phyloP scores from a whole-genome alignment of 2,329 filamentous ascomycete genomes.

The Cladosporium oxysporum region DNA sequence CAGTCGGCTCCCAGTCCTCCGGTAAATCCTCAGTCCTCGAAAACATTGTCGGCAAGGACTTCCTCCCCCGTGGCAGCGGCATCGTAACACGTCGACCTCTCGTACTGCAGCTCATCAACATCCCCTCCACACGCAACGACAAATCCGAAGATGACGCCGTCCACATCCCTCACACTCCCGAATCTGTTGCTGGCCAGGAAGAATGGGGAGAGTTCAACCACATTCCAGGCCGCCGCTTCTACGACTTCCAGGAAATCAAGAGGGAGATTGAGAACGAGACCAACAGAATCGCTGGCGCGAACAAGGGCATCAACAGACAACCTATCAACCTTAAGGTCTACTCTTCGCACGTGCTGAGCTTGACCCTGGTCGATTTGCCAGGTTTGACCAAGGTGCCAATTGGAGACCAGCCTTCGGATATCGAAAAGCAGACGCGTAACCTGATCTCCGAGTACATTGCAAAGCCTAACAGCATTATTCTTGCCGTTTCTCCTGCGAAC shows the following conservation, averaged over 20 bases:
- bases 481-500: slow-evolving; percentile 95
- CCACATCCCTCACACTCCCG: slow-evolving; percentile 73
- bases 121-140: slow-evolving; percentile 73
- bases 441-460: slow-evolving; percentile 98
- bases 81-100: slow-evolving; percentile 93
- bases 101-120: slow-evolving; percentile 97
- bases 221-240: slow-evolving; percentile 83
- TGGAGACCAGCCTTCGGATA: slow-evolving; percentile 94
- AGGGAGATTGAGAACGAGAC: slow-evolving; percentile 98
- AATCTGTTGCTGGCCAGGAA: slow-evolving; percentile 66
- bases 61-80: slow-evolving; percentile 91
- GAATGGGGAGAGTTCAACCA: slow-evolving; percentile 98
- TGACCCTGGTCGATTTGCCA: slow-evolving; percentile 93
- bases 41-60: slow-evolving; percentile 97
- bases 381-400: slow-evolving; percentile 97
- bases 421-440: slow-evolving; percentile 96
- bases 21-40: slow-evolving; percentile 98
- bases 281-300: slow-evolving; percentile 87
- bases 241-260: slow-evolving; percentile 90
- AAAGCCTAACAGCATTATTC: slow-evolving; percentile 96
- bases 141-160: slow-evolving; percentile 65
- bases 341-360: slow-evolving; percentile 91
- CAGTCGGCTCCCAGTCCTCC: slow-evolving; percentile 96
- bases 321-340: slow-evolving; percentile 99
- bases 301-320: slow-evolving; percentile 97